Conservation (phyloP, 371 early-diverging fungal species). For the Rhizopus stolonifer region DNA sequence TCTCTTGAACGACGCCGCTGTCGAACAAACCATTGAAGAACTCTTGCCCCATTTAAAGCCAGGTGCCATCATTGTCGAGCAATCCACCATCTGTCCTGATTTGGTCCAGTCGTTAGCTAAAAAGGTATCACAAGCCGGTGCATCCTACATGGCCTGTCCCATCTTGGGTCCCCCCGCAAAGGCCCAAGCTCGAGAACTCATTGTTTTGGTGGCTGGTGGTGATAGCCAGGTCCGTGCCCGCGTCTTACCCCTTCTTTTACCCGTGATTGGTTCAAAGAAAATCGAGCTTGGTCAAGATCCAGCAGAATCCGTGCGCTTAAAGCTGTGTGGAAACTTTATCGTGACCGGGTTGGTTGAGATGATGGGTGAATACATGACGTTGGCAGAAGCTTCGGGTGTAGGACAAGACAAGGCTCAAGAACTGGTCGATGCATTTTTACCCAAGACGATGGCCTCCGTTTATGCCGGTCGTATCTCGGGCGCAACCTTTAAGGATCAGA, state of each 20-base stretch:
- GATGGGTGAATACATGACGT: conserved; percentile 66
- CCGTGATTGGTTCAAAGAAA: conserved; percentile 33
- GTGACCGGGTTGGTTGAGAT: conserved; percentile 57
- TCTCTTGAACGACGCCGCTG: conserved; percentile 50
- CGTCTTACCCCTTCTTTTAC: conserved; percentile 26
- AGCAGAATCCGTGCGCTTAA: conserved; percentile 47
- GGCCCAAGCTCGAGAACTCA: conserved; percentile 31
- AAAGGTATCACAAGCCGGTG: conserved; percentile 11
- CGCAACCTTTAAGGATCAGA: conserved; percentile 31
- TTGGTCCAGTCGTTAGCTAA: conserved; percentile 15
- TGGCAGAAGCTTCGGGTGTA: conserved; percentile 62
- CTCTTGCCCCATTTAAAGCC: conserved; percentile 25
- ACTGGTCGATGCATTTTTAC: conserved; percentile 56
- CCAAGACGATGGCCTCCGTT: conserved; percentile 30
- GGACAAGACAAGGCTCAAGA: conserved; percentile 57
- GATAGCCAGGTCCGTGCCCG: conserved; percentile 8
- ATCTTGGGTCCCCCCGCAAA: conserved; percentile 44
- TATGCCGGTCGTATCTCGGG: conserved; percentile 41
- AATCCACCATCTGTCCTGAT: conserved; percentile 40
- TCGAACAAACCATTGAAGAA: conserved; percentile 24
- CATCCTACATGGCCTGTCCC: conserved; percentile 35
- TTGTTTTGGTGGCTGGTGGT: conserved; percentile 33
- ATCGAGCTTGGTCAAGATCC: conserved; percentile 55
- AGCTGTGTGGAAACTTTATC: conserved; percentile 71
- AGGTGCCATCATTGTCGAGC: conserved; percentile 40